Evolutionary conservation across 2,329 filamentous ascomycete species (phyloP), one percentile per base, ranked within the genome.

Genomic region (Paecilomyces sp.): DNA sequence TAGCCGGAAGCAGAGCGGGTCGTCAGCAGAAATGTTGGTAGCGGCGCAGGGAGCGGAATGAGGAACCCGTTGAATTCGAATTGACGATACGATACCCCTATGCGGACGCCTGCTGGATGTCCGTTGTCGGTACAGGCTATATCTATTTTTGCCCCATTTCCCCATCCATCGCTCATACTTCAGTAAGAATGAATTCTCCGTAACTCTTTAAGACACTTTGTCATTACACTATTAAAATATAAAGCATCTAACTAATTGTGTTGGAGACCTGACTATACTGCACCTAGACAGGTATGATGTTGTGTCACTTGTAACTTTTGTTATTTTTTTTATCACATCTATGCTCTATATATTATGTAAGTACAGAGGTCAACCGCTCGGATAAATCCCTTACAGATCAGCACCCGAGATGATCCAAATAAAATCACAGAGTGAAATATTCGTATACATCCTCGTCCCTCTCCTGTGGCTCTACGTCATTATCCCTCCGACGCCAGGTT

Each of bases 371-470:
- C 41, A 47, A 47, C n/a, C 41, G 41, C 41, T 18, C 15, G 13
- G n/a, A 47, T 47, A 47, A 15, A 12, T 41, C 36, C 9, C 41
- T 22, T 22, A 22, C 22, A 22, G 22, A 18, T 47, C 41, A 41
- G 36, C n/a, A 6, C 41, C 5, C 41, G n/a, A 47, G 12, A 54
- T 2, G 13, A 36, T 18, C n/a, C 3, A 28, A 55, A 13, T 30
- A 24, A 24, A 31, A 12, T 13, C 28, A 57, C 31, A 36, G n/a
- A 30, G 34, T 28, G 24, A 50, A 24, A 57, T 57, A 57, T 3
- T 57, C 34, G 41, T 57, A 57, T 24, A 57, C 22, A 41, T 33
- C 34, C n/a, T 57, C 55, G 50, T 57, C 55, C 28, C 55, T 53
- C 51, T 53, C 51, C 13, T 57, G 15, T 15, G 12, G 18, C 34